phyloP scores from a whole-genome alignment of 345 rosid species.

The Gossypium ekmanianum region DNA sequence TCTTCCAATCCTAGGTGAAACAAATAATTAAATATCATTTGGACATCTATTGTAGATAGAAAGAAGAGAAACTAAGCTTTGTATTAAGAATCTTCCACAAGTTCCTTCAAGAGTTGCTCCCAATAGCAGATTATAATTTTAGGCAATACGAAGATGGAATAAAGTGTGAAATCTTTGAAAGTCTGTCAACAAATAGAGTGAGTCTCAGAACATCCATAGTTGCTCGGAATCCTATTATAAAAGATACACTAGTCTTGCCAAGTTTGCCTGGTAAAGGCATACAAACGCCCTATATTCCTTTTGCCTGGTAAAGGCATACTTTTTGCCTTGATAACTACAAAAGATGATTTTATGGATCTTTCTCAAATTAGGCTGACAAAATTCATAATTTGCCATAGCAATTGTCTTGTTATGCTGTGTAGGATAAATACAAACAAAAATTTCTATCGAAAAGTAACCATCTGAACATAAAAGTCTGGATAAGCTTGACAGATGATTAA shows the following conservation, averaged over 20 bases:
- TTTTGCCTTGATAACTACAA: neutral
- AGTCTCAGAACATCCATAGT: neutral
- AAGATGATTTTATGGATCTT: neutral
- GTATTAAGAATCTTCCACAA: neutral
- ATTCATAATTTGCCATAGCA: neutral
- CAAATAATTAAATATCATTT: neutral
- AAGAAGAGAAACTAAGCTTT: neutral
- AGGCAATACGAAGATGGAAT: neutral
- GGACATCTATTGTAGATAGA: neutral
- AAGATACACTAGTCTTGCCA: neutral
- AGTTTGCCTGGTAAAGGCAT: neutral
- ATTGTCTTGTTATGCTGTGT: neutral
- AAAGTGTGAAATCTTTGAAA: neutral
- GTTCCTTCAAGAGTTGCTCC: neutral
- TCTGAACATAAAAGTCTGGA: neutral
- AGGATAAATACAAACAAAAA: neutral
- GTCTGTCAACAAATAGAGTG: neutral
- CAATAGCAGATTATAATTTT: neutral
- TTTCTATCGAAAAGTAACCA: neutral
- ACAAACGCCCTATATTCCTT: neutral
- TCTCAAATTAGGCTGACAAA: neutral
- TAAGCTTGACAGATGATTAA: neutral
- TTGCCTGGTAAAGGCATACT: neutral
- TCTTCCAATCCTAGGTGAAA: neutral
- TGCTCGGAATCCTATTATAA: neutral